Conservation (phyloP, 2,329 filamentous ascomycete genomes). For the Calonectria naviculata region DNA sequence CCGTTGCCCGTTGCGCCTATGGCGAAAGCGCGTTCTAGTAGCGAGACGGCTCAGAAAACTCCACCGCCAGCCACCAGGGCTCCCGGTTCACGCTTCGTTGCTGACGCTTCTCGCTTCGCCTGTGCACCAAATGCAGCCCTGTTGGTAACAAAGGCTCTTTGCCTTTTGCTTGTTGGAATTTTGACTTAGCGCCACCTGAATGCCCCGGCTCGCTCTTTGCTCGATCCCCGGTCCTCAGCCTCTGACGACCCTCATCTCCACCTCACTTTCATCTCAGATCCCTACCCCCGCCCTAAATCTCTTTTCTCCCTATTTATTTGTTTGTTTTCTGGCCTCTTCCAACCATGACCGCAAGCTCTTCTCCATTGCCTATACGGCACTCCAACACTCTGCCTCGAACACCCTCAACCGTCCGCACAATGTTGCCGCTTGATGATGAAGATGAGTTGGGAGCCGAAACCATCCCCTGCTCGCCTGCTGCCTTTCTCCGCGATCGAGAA, state of each 20-base stretch:
- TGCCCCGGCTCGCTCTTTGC: slow-evolving; percentile 2
- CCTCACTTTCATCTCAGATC: slow-evolving; percentile 19
- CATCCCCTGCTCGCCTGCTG: slow-evolving; percentile 56
- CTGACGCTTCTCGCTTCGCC: slow-evolving; percentile 16
- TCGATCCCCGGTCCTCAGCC: slow-evolving; percentile 26
- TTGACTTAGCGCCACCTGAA: neutral
- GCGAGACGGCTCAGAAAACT: slow-evolving; percentile 29
- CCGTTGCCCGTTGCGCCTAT: slow-evolving; percentile 21
- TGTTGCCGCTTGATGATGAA: slow-evolving; percentile 49
- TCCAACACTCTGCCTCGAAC: slow-evolving; percentile 42
- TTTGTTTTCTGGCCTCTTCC: slow-evolving; percentile 6
- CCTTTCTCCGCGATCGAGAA: slow-evolving; percentile 45
- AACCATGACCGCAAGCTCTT: slow-evolving; percentile 44
- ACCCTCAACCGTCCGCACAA: slow-evolving; percentile 39
- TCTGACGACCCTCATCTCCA: slow-evolving; percentile 22
- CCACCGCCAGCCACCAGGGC: slow-evolving; percentile 20
- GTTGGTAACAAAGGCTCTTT: slow-evolving; percentile 3
- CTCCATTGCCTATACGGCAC: slow-evolving; percentile 46
- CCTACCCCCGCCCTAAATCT: slow-evolving; percentile 19
- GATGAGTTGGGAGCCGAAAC: slow-evolving; percentile 59
- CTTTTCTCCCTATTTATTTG: slow-evolving; percentile 18
- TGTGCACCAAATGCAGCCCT: slow-evolving; percentile 18
- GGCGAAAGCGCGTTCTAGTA: slow-evolving; percentile 28
- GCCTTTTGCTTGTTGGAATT: slow-evolving; percentile 1
- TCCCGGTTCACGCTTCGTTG: slow-evolving; percentile 11